Evolutionary conservation across 2,329 filamentous ascomycete genomes (phyloP).

Genomic region (Trichoderma citrinoviride): DNA sequence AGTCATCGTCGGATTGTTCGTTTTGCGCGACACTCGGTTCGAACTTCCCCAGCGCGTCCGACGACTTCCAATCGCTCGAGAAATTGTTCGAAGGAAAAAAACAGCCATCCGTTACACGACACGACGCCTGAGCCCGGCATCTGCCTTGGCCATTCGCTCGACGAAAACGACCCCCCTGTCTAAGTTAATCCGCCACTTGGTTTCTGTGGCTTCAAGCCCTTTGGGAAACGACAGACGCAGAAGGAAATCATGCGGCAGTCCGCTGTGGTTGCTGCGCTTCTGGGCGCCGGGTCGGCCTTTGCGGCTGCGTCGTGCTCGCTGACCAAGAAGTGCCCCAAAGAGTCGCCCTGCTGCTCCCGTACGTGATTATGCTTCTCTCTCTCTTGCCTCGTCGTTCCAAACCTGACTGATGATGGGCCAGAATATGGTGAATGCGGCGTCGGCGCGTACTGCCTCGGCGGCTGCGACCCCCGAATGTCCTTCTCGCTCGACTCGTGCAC

Average conservation of each 20-base stretch:
- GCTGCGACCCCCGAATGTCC: slow-evolving; percentile 86
- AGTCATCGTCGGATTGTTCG: not conserved
- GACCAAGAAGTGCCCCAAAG: slow-evolving; percentile 63
- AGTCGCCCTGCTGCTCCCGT: slow-evolving; percentile 78
- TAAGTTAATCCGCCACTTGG: no score
- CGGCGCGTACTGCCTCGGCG: slow-evolving; percentile 92
- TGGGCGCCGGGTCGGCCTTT: slow-evolving; percentile 34
- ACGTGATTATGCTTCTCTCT: slow-evolving; percentile 48
- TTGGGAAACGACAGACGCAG: no score
- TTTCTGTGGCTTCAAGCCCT: no score
- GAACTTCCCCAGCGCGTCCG: no score
- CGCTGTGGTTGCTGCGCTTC: slow-evolving; percentile 32
- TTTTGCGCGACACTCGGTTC: not conserved
- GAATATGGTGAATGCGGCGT: slow-evolving; percentile 92
- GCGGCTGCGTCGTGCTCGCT: slow-evolving; percentile 46
- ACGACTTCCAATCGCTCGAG: not conserved
- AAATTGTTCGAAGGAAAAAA: no score
- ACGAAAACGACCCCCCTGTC: no score
- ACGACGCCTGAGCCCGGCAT: no score
- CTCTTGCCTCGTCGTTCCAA: not conserved
- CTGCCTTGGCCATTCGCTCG: no score
- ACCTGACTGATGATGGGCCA: slow-evolving; percentile 38
- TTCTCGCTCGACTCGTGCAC: slow-evolving; percentile 80
- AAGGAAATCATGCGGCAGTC: slow-evolving; percentile 34
- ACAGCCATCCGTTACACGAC: no score